Evolutionary conservation across 2,329 filamentous ascomycete species (phyloP).

Genomic region (Colletotrichum filicis): DNA sequence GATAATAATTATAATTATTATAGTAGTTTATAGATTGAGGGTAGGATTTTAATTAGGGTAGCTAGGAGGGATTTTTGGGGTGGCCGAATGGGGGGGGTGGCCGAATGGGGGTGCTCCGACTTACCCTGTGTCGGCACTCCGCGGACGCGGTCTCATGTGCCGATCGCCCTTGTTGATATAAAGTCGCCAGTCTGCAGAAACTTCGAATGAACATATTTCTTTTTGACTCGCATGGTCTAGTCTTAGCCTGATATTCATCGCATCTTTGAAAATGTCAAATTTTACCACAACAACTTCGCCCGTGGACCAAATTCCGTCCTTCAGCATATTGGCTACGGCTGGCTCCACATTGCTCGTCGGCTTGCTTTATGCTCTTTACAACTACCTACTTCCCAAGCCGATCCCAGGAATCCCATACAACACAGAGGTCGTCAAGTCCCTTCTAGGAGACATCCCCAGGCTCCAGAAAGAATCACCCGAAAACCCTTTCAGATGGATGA

Average conservation of each 20-base stretch:
- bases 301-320: neutral
- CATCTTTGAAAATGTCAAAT: neutral
- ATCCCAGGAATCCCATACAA: conserved; percentile 23
- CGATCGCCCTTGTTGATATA: neutral
- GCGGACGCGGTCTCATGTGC: neutral
- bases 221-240: neutral
- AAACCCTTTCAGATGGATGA: conserved; percentile 37
- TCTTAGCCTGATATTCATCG: neutral
- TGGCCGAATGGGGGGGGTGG: too few relatives aligned
- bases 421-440: neutral
- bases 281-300: neutral
- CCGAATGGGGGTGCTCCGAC: too few relatives aligned
- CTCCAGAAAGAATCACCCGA: neutral
- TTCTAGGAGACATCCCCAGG: conserved; percentile 11
- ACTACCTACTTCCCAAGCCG: conserved; percentile 14
- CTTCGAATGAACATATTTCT: neutral
- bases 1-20: too few relatives aligned
- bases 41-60: too few relatives aligned
- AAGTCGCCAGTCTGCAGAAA: neutral
- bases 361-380: neutral
- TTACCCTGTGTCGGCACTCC: neutral
- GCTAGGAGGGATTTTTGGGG: too few relatives aligned
- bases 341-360: neutral
- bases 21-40: too few relatives aligned
- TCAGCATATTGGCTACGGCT: neutral